These are phyloP conservation scores for Erysimum cheiranthoides DNA, from an alignment of 345 rosid genomes.

Conservation along the genomic window DNA sequence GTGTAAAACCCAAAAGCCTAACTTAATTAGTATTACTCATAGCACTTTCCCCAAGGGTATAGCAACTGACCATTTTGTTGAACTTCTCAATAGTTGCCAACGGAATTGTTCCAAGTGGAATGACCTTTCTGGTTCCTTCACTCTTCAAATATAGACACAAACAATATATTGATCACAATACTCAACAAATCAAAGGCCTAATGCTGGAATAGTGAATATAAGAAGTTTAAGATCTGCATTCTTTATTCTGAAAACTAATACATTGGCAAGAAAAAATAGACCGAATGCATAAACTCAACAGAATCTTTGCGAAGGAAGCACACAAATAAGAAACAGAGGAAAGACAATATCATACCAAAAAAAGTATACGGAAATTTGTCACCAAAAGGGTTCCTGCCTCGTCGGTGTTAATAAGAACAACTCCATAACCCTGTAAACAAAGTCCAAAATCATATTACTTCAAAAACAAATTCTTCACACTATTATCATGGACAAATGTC, in stretches of 20 bases:
- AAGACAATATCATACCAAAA: conserved; percentile 65
- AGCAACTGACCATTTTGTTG: conserved; percentile 71
- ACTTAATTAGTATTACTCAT: conserved; percentile 4
- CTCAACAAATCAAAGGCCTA: not conserved
- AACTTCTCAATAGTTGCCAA: conserved; percentile 92
- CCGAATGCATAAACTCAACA: conserved; percentile 5
- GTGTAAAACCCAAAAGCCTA: conserved; percentile 5
- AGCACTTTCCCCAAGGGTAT: conserved; percentile 3
- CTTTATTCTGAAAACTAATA: not conserved
- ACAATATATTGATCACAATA: not conserved
- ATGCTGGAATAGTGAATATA: not conserved
- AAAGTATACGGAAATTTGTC: conserved; percentile 92
- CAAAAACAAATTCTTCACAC: not conserved
- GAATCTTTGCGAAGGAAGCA: not conserved
- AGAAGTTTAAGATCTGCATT: not conserved
- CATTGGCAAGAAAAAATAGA: not conserved
- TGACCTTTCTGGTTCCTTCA: conserved; percentile 76
- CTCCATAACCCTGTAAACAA: conserved; percentile 76
- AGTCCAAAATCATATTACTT: conserved; percentile 11
- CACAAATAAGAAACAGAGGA: conserved; percentile 27
- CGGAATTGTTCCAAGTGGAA: conserved; percentile 88
- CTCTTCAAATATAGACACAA: conserved; percentile 58
- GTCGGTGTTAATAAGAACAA: conserved; percentile 89
- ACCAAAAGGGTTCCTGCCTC: conserved; percentile 89
- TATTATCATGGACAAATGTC: not conserved